These are phyloP conservation scores for Boechera divaricarpa DNA, from an alignment of 345 rosid genomes.

Conservation along the genomic window DNA sequence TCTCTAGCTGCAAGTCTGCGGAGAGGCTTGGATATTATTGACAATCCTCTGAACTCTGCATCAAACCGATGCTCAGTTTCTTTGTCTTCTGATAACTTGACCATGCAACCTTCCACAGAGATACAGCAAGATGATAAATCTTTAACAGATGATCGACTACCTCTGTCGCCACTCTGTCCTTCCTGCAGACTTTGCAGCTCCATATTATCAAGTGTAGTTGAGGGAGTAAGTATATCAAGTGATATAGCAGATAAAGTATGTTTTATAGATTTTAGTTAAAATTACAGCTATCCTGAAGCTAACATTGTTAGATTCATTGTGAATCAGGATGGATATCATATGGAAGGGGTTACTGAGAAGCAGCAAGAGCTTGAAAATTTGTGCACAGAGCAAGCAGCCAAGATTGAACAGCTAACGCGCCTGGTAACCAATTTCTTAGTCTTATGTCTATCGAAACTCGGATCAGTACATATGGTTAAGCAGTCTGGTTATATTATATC, in stretches of 20 bases:
- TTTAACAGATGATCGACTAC: conserved; percentile 25
- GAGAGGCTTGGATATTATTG: conserved; percentile 89
- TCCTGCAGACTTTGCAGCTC: conserved; percentile 60
- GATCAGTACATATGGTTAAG: conserved; percentile 27
- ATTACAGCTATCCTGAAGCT: conserved; percentile 21
- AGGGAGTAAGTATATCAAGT: conserved; percentile 55
- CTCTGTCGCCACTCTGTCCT: conserved; percentile 58
- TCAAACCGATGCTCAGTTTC: conserved; percentile 68
- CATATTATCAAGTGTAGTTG: conserved; percentile 39
- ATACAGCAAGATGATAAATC: conserved; percentile 45
- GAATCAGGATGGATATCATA: conserved; percentile 53
- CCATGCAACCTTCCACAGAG: conserved; percentile 65
- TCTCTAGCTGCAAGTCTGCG: conserved; percentile 93
- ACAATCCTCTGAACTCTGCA: conserved; percentile 60
- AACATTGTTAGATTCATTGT: conserved; percentile 23
- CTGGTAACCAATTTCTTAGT: conserved; percentile 50
- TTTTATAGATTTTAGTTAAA: conserved; percentile 6
- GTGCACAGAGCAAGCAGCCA: conserved; percentile 78
- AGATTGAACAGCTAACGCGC: conserved; percentile 69
- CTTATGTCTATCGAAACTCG: conserved; percentile 21
- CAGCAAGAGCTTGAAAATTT: conserved; percentile 69
- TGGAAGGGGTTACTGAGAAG: conserved; percentile 49
- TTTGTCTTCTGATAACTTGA: conserved; percentile 80
- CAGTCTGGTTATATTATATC: conserved; percentile 28
- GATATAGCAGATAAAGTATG: conserved; percentile 42